phyloP scores from a whole-genome alignment of 2,329 filamentous ascomycete genomes.

The Fusarium sp. region DNA sequence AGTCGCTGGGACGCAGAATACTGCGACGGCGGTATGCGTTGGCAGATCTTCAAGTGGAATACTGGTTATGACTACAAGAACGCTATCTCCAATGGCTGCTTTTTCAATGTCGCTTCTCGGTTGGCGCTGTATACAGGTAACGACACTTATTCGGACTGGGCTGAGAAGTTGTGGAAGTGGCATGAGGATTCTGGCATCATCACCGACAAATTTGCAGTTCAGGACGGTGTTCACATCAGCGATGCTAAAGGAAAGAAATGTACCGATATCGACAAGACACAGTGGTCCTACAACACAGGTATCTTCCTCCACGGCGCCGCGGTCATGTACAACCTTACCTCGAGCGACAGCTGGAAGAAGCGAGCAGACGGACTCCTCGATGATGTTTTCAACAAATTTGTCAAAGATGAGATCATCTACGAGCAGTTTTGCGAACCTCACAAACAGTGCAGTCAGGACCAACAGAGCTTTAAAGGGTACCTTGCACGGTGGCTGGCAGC shows the following conservation, averaged over 20 bases:
- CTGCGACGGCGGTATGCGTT: constrained; percentile 80
- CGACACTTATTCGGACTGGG: constrained; percentile 80
- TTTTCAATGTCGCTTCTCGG: constrained; percentile 75
- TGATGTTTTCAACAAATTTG: constrained; percentile 63
- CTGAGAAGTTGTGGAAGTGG: constrained; percentile 76
- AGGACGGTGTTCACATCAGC: constrained; percentile 56
- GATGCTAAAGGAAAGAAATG: constrained; percentile 55
- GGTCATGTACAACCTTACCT: constrained; percentile 71
- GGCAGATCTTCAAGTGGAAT: constrained; percentile 87
- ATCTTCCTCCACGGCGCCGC: constrained; percentile 70
- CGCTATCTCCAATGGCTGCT: constrained; percentile 73
- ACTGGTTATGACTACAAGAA: constrained; percentile 76
- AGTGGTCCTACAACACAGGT: constrained; percentile 77
- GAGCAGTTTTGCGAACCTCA: constrained; percentile 73
- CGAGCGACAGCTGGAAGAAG: constrained; percentile 61
- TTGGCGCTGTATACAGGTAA: constrained; percentile 83
- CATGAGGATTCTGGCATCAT: constrained; percentile 65
- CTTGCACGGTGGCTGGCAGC: constrained; percentile 72
- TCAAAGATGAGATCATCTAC: constrained; percentile 62
- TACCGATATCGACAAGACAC: constrained; percentile 65
- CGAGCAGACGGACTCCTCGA: constrained; percentile 68
- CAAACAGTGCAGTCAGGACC: constrained; percentile 73
- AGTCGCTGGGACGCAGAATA: constrained; percentile 70
- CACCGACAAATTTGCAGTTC: constrained; percentile 62
- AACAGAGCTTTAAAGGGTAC: constrained; percentile 81